phyloP scores from a whole-genome alignment of 148 eudicot species.

The Spergularia marina region DNA sequence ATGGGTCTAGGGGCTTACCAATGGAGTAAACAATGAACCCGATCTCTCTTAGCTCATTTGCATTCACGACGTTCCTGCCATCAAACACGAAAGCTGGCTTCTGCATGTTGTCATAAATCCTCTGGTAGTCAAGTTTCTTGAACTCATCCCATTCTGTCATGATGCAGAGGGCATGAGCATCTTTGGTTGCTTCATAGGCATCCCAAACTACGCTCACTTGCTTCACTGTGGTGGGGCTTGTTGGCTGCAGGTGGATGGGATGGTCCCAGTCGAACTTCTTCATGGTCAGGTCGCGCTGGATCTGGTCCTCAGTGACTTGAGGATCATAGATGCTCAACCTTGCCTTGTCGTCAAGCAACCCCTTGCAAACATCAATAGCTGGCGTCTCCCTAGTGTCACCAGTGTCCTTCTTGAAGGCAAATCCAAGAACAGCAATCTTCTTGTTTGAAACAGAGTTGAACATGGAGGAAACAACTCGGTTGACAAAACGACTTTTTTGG shows the following conservation, averaged over 20 bases:
- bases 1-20: slow-evolving; percentile 77
- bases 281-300: slow-evolving; percentile 60
- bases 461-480: slow-evolving; percentile 75
- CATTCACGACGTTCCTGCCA: slow-evolving; percentile 61
- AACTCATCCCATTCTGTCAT: slow-evolving; percentile 84
- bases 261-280: slow-evolving; percentile 77
- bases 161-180: slow-evolving; percentile 67
- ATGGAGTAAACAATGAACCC: slow-evolving; percentile 80
- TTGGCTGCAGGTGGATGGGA: slow-evolving; percentile 62
- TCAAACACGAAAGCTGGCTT: slow-evolving; percentile 81
- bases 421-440: slow-evolving; percentile 68
- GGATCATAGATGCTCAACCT: slow-evolving; percentile 68
- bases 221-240: slow-evolving; percentile 63
- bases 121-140: slow-evolving; percentile 61
- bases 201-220: slow-evolving; percentile 69
- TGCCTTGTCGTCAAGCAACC: slow-evolving; percentile 63
- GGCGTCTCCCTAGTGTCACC: slow-evolving; percentile 80
- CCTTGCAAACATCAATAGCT: slow-evolving; percentile 73
- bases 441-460: slow-evolving; percentile 72
- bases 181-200: slow-evolving; percentile 68
- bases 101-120: slow-evolving; percentile 69
- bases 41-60: slow-evolving; percentile 48
- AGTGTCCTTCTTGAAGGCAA: slow-evolving; percentile 70
- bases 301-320: slow-evolving; percentile 68
- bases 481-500: slow-evolving; percentile 64